These are phyloP conservation scores for Volutella citrinella DNA, from an alignment of 2,329 filamentous ascomycete genomes.

Conservation along the genomic window DNA sequence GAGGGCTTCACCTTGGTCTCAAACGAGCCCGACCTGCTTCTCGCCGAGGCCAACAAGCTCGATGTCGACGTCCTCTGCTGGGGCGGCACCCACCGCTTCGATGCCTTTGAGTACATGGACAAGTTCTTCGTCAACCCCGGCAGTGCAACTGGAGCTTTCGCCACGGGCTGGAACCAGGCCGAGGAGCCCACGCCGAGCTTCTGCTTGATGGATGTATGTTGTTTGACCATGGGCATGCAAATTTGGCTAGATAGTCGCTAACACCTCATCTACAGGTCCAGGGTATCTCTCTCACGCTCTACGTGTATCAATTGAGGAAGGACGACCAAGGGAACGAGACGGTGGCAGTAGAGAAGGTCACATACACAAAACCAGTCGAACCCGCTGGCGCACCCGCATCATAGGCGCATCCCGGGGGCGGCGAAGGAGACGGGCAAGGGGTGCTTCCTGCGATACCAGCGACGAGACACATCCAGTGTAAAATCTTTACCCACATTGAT, in stretches of 20 bases:
- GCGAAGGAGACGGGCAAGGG: slow-evolving; percentile 5
- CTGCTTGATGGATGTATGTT: slow-evolving; percentile 93
- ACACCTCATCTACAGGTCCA: slow-evolving; percentile 66
- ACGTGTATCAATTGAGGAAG: slow-evolving; percentile 85
- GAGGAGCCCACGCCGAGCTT: slow-evolving; percentile 86
- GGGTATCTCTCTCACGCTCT: slow-evolving; percentile 91
- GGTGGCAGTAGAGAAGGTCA: slow-evolving; percentile 82
- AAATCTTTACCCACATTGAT: slow-evolving; percentile 26
- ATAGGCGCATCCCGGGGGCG: too few relatives aligned
- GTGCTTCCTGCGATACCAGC: too few relatives aligned
- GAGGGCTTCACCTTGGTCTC: slow-evolving; percentile 68
- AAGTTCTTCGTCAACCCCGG: slow-evolving; percentile 72
- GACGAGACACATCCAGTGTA: slow-evolving; percentile 19
- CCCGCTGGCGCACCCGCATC: slow-evolving; percentile 49
- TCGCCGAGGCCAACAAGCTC: slow-evolving; percentile 65
- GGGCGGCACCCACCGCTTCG: slow-evolving; percentile 66
- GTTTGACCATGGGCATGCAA: slow-evolving; percentile 1
- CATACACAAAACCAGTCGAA: slow-evolving; percentile 74
- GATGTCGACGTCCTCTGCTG: slow-evolving; percentile 69
- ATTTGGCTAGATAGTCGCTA: slow-evolving; percentile 14
- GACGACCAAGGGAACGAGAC: slow-evolving; percentile 75
- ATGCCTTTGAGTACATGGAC: slow-evolving; percentile 71
- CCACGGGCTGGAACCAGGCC: slow-evolving; percentile 56
- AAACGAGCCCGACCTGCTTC: slow-evolving; percentile 62
- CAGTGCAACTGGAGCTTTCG: slow-evolving; percentile 62